Base-by-base conservation (phyloP, 768 basidiomycete genomes). In the Lactifluus volemus region DNA sequence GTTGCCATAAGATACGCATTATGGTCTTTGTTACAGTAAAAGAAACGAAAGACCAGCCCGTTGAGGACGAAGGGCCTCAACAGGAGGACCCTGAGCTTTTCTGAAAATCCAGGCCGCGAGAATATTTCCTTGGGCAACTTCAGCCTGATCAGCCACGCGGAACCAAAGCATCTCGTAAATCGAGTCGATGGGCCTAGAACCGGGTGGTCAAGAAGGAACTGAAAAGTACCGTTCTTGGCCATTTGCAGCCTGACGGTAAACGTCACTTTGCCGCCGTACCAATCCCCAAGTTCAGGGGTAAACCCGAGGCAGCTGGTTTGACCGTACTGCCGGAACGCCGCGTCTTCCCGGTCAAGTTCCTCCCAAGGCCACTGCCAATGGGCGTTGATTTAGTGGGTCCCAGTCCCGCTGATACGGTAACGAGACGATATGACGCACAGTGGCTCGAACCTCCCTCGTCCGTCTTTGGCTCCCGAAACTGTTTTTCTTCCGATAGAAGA, bases 241-340 rank as follows among this genome's bases (percentile, higher is more conserved):
- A 51, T 44, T 44, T 72, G 67, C 15, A 79, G 58, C 53, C 70
- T 78, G 0, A 75, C 81, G 0, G 74, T 67, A 64, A 87, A 86
- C 4, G 80, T 73, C 0, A 86, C 75, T 65, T 81, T 79, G 0
- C 87, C 86, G 1, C 83, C 86, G 63, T 82, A 84, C 81, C 82
- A 86, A 6, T 70, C 71, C 5, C 73, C 70, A 32, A 69, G 64
- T 19, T 73, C 67, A 14, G 69, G 63, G 10, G 52, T 41, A 30
- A 51, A 73, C 0, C 81, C 84, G 5, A 85, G 68, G 15, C 76
- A 78, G 4, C 74, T 74, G 15, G 67, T 70, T 0, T 69, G 67
- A 55, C 77, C 52, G 38, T 58, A 63, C 6, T 70, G 55, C 0
- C 29, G 25, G 5, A 84, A 70, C 5, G 72, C 71, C 1, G 68